These are phyloP conservation scores for Neurospora sp. DNA, from an alignment of 495 filamentous ascomycete species.

Conservation along the genomic window DNA sequence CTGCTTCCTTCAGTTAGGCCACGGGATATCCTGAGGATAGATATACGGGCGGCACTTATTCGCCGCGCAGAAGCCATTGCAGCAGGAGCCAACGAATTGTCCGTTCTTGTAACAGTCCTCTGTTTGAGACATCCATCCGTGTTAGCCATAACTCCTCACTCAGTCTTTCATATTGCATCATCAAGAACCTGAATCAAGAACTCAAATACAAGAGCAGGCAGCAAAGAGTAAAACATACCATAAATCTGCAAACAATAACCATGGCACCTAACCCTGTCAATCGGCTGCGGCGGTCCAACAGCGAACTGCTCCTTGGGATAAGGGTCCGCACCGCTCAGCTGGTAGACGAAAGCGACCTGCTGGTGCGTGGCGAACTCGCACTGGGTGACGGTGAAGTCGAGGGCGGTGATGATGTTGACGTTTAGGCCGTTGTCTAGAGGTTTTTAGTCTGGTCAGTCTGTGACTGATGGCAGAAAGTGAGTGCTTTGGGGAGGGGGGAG, in stretches of 20 bases:
- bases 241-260: conserved; percentile 18
- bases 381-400: conserved; percentile 16
- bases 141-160: background rate
- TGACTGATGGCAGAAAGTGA: no score
- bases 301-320: conserved; percentile 14
- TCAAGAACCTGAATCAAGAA: no score
- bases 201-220: no score
- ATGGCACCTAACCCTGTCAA: conserved; percentile 16
- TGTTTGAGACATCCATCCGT: background rate
- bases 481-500: no score
- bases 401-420: conserved; percentile 19
- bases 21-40: background rate
- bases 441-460: background rate
- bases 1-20: background rate
- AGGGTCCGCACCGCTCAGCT: conserved; percentile 9
- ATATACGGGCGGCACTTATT: conserved; percentile 23
- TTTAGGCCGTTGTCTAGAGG: conserved; percentile 15
- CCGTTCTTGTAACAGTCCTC: conserved; percentile 17
- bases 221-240: background rate
- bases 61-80: conserved; percentile 20
- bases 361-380: conserved; percentile 16
- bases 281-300: conserved; percentile 21
- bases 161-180: no score
- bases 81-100: conserved; percentile 19
- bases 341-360: conserved; percentile 7